These are phyloP conservation scores for Penicillium paxilli DNA, from an alignment of 495 filamentous ascomycete species.

Conservation along the genomic window DNA sequence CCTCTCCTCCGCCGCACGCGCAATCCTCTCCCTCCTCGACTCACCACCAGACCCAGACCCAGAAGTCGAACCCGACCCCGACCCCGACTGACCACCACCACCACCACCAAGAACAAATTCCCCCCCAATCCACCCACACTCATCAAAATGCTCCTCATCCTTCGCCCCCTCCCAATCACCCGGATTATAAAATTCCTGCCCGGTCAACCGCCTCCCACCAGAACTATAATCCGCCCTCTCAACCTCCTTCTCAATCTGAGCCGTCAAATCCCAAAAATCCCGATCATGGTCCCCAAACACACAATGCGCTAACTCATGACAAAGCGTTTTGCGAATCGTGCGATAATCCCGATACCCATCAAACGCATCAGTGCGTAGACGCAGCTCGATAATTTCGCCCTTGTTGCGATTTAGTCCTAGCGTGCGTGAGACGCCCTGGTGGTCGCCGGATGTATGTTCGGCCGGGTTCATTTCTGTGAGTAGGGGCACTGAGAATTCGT, in stretches of 20 bases:
- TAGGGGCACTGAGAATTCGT: constrained; percentile 82
- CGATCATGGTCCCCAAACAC: constrained; percentile 80
- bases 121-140: constrained; percentile 85
- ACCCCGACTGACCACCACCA: too few relatives aligned
- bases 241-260: constrained; percentile 85
- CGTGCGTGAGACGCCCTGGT: constrained; percentile 54
- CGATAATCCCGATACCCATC: constrained; percentile 93
- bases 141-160: constrained; percentile 61
- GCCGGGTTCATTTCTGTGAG: constrained; percentile 94
- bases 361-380: constrained; percentile 87
- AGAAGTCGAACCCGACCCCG: constrained; percentile 25
- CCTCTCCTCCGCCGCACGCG: constrained; percentile 73
- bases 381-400: constrained; percentile 88
- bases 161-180: constrained; percentile 48
- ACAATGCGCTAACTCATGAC: constrained; percentile 94
- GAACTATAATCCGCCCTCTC: constrained; percentile 71
- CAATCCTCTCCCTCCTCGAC: constrained; percentile 70
- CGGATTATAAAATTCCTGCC: constrained; percentile 71
- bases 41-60: constrained; percentile 29
- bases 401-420: constrained; percentile 85
- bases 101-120: constrained; percentile 78
- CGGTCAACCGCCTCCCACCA: constrained; percentile 63
- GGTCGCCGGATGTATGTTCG: constrained; percentile 73
- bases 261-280: constrained; percentile 84
- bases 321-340: constrained; percentile 85